Conservation (phyloP, 805 yeast genomes). For the Yueomyces sp. region DNA sequence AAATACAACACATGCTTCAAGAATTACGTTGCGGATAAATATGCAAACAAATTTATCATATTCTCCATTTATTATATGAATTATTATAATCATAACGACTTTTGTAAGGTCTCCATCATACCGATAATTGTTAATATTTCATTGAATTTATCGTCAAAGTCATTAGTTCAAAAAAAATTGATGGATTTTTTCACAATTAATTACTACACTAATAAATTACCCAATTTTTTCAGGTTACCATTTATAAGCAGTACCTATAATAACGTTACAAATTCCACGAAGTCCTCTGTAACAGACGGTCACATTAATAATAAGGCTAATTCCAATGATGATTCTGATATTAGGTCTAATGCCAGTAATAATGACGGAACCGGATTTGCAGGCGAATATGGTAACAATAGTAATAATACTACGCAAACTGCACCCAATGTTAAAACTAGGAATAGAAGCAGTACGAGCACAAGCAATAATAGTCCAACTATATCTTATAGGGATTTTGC, state of each 20-base stretch:
- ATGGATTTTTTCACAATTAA: conserved; percentile 32
- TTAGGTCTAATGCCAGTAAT: conserved; percentile 19
- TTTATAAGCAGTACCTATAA: no score
- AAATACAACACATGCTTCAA: conserved; percentile 57
- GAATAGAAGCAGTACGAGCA: no score
- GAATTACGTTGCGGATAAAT: conserved; percentile 29
- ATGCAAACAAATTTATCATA: conserved; percentile 41
- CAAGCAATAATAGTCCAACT: no score
- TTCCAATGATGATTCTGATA: no score
- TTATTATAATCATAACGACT: conserved; percentile 23
- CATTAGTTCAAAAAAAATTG: conserved; percentile 25
- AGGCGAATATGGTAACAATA: no score
- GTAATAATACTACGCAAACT: not conserved
- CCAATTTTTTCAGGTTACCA: conserved; percentile 35
- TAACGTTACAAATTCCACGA: no score
- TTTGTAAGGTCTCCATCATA: conserved; percentile 24
- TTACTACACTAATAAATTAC: conserved; percentile 36
- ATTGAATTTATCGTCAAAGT: conserved; percentile 34
- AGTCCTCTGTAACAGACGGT: no score
- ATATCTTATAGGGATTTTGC: conserved; percentile 43
- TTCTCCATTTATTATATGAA: conserved; percentile 44
- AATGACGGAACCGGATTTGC: conserved; percentile 25
- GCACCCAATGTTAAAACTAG: no score
- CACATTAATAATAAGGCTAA: no score
- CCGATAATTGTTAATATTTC: conserved; percentile 40